phyloP scores from a whole-genome alignment of 352 stramenopile genomes.

The Phytophthora capsici region DNA sequence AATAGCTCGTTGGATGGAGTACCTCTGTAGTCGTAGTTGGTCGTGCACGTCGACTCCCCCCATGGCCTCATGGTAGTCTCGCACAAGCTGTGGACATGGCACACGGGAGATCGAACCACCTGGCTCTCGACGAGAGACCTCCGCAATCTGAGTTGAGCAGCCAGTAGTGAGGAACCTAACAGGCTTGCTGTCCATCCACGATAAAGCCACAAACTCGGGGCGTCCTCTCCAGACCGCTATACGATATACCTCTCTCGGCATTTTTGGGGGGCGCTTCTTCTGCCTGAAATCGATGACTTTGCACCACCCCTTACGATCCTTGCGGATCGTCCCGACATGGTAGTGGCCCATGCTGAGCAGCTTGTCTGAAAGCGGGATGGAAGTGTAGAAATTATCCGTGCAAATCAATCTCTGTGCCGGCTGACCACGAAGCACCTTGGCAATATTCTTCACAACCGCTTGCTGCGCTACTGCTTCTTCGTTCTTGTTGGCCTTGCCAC shows the following conservation, averaged over 20 bases:
- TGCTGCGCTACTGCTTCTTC: too few relatives aligned
- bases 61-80: constrained; percentile 6
- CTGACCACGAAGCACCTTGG: constrained; percentile 4
- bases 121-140: not conserved
- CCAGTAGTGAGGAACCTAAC: constrained; percentile 9
- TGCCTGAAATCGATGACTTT: constrained; percentile 16
- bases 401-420: constrained; percentile 1
- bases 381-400: constrained; percentile 25
- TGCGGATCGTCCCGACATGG: constrained; percentile 21
- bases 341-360: constrained; percentile 7
- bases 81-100: constrained; percentile 4
- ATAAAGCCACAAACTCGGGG: constrained; percentile 6
- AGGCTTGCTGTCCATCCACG: constrained; percentile 17
- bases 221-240: constrained; percentile 4
- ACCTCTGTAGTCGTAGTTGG: constrained; percentile 15
- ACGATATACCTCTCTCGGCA: constrained; percentile 3
- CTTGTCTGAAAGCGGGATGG: constrained; percentile 14
- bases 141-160: not conserved
- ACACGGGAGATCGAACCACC: not conserved
- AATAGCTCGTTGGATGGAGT: constrained; percentile 15
- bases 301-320: constrained; percentile 16
- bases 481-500: too few relatives aligned
- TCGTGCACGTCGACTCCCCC: constrained; percentile 18
- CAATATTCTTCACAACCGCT: too few relatives aligned
- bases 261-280: constrained; percentile 16